Percentiles rank a stretch among this genome's conserved stretches.
Conservation (phyloP, 176 grass and related monocot genomes). For the Musa acuminata region DNA sequence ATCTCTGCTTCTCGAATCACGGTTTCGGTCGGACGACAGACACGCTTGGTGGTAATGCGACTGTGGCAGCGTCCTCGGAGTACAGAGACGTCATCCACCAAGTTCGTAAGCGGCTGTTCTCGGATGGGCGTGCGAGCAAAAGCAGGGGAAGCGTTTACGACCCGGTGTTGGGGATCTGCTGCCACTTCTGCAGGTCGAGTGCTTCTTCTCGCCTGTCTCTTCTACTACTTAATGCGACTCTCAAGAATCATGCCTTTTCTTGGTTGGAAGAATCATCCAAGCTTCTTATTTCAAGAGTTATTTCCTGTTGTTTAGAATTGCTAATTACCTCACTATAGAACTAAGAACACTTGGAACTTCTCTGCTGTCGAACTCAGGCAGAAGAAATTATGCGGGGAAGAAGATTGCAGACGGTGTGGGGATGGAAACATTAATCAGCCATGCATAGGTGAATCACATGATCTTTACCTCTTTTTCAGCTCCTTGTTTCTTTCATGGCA, state of each 20-base stretch:
- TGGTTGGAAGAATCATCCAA: too few species aligned
- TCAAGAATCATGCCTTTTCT: too few species aligned
- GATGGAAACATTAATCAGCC: slow-evolving; percentile 45
- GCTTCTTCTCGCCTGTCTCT: not conserved
- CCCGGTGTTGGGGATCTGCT: slow-evolving; percentile 73
- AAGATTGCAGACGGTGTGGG: slow-evolving; percentile 69
- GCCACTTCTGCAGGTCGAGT: slow-evolving; percentile 72
- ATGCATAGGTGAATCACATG: slow-evolving; percentile 49
- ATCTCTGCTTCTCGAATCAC: slow-evolving; percentile 11
- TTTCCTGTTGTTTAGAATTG: not conserved
- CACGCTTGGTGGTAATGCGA: not conserved
- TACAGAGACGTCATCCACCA: slow-evolving; percentile 8
- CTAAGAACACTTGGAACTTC: too few species aligned
- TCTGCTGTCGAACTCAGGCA: slow-evolving; percentile 34
- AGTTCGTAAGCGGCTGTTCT: slow-evolving; percentile 36
- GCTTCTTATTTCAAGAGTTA: too few species aligned
- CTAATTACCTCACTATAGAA: not conserved
- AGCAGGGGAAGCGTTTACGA: slow-evolving; percentile 63
- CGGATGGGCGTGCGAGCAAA: slow-evolving; percentile 49
- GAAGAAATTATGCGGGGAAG: slow-evolving; percentile 90
- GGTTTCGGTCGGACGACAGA: not conserved
- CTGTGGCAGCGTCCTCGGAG: not conserved
- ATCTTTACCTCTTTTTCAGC: not conserved
- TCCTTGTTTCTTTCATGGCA: not conserved
- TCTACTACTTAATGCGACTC: not conserved